Evolutionary conservation across 345 rosid genomes (phyloP).

Genomic region (Pistacia vera): DNA sequence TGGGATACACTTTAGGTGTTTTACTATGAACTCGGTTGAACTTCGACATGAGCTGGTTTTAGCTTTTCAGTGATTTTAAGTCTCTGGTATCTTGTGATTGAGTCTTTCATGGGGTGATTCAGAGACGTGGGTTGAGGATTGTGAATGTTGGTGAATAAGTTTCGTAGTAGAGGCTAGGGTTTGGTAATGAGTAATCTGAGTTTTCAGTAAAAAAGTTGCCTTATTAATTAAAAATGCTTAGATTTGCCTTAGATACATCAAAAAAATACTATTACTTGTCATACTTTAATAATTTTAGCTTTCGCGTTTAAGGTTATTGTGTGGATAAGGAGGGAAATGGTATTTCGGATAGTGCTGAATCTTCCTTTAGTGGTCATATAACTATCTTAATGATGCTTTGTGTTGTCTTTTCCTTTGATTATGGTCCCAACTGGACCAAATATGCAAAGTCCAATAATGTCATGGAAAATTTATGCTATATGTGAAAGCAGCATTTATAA

Average conservation of each 20-base stretch:
- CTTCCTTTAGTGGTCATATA: slow-evolving; percentile 1
- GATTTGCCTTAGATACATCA: background rate
- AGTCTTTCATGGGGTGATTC: background rate
- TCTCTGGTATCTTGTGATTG: background rate
- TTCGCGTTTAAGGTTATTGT: background rate
- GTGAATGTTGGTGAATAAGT: background rate
- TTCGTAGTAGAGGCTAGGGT: background rate
- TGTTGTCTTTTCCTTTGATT: background rate
- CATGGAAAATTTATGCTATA: background rate
- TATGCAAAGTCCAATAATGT: background rate
- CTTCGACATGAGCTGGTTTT: background rate
- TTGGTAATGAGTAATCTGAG: background rate
- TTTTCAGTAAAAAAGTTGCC: background rate
- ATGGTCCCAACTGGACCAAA: background rate
- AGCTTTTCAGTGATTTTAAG: background rate
- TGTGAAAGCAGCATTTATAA: background rate
- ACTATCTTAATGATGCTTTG: background rate
- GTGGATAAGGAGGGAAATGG: background rate
- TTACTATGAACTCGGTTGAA: background rate
- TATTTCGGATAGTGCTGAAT: background rate
- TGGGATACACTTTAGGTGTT: background rate
- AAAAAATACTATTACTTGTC: background rate
- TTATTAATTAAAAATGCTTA: background rate
- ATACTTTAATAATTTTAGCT: background rate
- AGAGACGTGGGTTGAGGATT: background rate